Evolutionary conservation across 345 rosid genomes (phyloP), one percentile per base, ranked within the genome.

Genomic region (Brassica juncea): DNA sequence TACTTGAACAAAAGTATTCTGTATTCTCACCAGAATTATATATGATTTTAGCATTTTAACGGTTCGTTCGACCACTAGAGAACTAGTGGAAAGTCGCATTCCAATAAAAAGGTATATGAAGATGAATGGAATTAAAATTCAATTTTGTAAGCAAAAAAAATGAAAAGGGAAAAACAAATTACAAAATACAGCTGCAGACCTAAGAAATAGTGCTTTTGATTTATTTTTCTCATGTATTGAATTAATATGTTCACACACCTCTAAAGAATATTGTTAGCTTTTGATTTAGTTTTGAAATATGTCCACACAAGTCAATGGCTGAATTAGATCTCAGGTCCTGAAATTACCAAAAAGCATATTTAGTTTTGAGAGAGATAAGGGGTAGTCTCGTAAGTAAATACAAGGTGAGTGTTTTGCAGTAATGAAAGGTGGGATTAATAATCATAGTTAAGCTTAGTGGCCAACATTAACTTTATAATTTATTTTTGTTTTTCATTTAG

Each of bases 391-490:
- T 64, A 64, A 61, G 60, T 63, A 39, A 12, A n/a, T 11, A 4
- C 42, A 30, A 3, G 25, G 25, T 27, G 9, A 37, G 71, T 80
- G 79, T 62, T 55, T 70, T 64, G 72, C 68, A 57, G 83, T 75
- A 70, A 28, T 58, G 68, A 59, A 39, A 39, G 30, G 70, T 72
- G 70, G 75, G 68, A 37, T 74, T 80, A 62, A 74, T 82, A 73
- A 84, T 86, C 77, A 70, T 75, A 84, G 77, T 61, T 25, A 75
- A 12, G 60, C 79, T 81, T 44, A 89, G 90, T 88, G 92, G 90
- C 88, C 85, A 84, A 84, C 89, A 86, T 69, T 72, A 76, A 68
- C 78, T 76, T 74, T 73, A 27, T 5, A 31, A 21, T 74, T 74
- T 55, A 27, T 57, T 75, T 55, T 70, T 49, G 1, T 32, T 61